phyloP scores from a whole-genome alignment of 2,329 filamentous ascomycete species.

The Phoma sp. region DNA sequence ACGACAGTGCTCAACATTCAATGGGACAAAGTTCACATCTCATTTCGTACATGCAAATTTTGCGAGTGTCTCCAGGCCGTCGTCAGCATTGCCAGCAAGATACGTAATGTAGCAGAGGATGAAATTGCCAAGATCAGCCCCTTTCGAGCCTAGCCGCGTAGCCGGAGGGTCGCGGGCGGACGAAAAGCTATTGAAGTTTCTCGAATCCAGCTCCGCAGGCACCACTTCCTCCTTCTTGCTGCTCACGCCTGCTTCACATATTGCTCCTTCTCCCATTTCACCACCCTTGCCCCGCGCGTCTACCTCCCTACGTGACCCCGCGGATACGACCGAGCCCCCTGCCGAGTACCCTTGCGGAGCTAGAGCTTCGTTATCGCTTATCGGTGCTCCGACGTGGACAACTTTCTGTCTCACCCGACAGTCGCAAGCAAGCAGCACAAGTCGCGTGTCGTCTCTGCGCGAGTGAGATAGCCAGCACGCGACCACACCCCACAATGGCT shows the following conservation, averaged over 20 bases:
- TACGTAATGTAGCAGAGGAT: constrained; percentile 16
- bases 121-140: constrained; percentile 22
- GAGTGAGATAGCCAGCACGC: constrained; percentile 9
- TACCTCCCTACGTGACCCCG: constrained; percentile 9
- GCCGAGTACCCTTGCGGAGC: constrained; percentile 7
- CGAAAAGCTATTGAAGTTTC: constrained; percentile 25
- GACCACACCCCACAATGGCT: constrained; percentile 32
- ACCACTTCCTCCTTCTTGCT: constrained; percentile 11
- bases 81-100: constrained; percentile 9
- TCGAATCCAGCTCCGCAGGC: constrained; percentile 21
- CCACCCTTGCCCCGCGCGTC: not conserved
- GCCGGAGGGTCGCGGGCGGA: constrained; percentile 33
- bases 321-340: constrained; percentile 12
- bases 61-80: not conserved
- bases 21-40: constrained; percentile 5
- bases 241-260: constrained; percentile 10
- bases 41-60: not conserved
- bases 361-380: constrained; percentile 48
- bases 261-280: constrained; percentile 9
- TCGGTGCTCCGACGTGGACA: constrained; percentile 36
- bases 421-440: constrained; percentile 1
- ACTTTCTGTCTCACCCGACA: constrained; percentile 30
- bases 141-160: constrained; percentile 34
- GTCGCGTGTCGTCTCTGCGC: constrained; percentile 19
- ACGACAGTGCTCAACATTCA: not conserved